Base-by-base conservation (phyloP, 768 basidiomycete species). In the Galerina sulciceps region DNA sequence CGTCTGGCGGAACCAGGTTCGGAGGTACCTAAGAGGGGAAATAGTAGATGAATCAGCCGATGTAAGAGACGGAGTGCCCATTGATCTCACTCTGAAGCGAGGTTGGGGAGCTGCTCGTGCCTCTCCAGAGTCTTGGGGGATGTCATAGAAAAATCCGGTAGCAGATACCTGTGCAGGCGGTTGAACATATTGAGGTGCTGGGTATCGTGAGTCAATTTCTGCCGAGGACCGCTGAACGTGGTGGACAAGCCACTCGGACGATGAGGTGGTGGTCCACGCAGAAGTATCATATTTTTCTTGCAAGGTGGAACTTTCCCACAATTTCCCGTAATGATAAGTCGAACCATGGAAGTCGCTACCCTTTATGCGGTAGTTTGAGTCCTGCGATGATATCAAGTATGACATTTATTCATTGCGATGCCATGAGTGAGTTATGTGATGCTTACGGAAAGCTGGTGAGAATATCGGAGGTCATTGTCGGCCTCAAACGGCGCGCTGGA, bases 271-370 rank as follows among this genome's bases (percentile, higher is more conserved):
- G 20, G 45, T 37, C 34, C 54, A 47, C 13, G 54, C 22, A 40
- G 54, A 46, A 37, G 45, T 45, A 14, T 55, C 54, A 26, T 38
- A 46, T 11, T 43, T 35, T n/a, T 38, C 45, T 36, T 26, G 44
- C 43, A 46, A 47, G n/a, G 13, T 55, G 36, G 43, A 22, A 36
- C 45, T 58, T 15, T 51, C 43, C 57, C 57, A 58, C 20, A 42
- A 17, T 35, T 44, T 58, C 38, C 57, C 57, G 17, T 52, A 58
- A 52, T 58, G 43, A 38, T 52, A 58, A 17, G 20, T n/a, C 10
- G 15, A 6, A 14, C 57, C 57, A 44, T 52, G 36, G 20, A n/a
- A 15, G 10, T 31, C 50, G 20, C 31, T 38, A 22, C 15, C 20
- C 36, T 50, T 18, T 41, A 38, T 44, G 14, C 35, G 23, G 49